These are phyloP conservation scores for Leptographium radiaticola DNA, from an alignment of 2,329 filamentous ascomycete genomes.

Conservation along the genomic window DNA sequence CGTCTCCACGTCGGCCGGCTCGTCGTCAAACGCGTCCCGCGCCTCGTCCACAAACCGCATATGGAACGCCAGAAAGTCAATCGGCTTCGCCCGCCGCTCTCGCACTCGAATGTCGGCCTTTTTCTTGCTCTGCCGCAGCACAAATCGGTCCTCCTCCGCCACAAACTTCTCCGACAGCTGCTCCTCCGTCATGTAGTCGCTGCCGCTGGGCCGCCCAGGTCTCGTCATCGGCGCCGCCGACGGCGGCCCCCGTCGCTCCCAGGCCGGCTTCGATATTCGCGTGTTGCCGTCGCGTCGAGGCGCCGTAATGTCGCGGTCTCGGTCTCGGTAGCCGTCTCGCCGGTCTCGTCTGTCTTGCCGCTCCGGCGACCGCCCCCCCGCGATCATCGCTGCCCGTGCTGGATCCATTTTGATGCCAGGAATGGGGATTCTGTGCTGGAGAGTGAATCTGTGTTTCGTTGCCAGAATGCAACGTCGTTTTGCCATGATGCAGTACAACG, in stretches of 20 bases:
- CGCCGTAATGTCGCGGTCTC: constrained; percentile 36
- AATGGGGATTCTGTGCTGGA: too few species aligned
- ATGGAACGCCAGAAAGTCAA: constrained; percentile 88
- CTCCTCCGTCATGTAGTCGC: constrained; percentile 47
- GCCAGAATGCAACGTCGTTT: too few species aligned
- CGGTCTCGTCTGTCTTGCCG: constrained; percentile 8
- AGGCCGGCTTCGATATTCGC: constrained; percentile 35
- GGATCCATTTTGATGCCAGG: constrained; percentile 33
- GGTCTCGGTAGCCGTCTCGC: constrained; percentile 1
- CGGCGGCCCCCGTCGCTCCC: constrained; percentile 12
- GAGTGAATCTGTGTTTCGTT: too few species aligned
- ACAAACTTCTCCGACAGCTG: constrained; percentile 75
- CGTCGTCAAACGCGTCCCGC: constrained; percentile 74
- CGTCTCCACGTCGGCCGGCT: constrained; percentile 59
- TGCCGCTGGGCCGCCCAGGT: constrained; percentile 14
- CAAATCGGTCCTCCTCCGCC: constrained; percentile 89
- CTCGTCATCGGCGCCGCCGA: constrained; percentile 10
- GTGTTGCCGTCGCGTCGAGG: constrained; percentile 41
- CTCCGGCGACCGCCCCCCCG: constrained; percentile 11
- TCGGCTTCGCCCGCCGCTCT: constrained; percentile 78
- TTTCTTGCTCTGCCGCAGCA: constrained; percentile 93
- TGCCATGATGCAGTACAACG: too few species aligned
- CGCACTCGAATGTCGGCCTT: constrained; percentile 92
- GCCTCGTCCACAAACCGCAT: constrained; percentile 78
- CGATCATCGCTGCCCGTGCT: constrained; percentile 41